Conservation (phyloP, 352 stramenopile species). For the Sclerospora graminicola region DNA sequence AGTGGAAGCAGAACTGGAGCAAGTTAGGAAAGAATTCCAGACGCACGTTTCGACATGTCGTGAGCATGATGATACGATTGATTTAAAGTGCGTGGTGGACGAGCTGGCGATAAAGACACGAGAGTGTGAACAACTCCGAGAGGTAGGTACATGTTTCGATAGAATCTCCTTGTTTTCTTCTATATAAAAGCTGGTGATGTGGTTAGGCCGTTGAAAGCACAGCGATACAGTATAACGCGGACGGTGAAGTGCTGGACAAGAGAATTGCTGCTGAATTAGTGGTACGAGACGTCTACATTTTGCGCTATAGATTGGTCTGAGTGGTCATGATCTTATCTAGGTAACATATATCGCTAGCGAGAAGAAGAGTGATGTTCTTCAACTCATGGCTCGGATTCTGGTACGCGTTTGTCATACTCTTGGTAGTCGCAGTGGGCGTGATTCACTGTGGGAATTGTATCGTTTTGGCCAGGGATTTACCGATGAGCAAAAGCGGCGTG, state of each 20-base stretch:
- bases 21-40: conserved; percentile 16
- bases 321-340: conserved; percentile 9
- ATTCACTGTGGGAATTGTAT: neutral
- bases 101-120: conserved; percentile 46
- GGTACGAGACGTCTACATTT: conserved; percentile 10
- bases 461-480: conserved; percentile 31
- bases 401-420: conserved; percentile 8
- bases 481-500: conserved; percentile 57
- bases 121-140: conserved; percentile 60
- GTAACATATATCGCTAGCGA: conserved; percentile 62
- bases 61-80: conserved; percentile 19
- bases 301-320: neutral
- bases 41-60: neutral
- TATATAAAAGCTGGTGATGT: neutral
- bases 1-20: conserved; percentile 38
- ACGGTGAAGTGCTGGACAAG: conserved; percentile 58
- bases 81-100: conserved; percentile 43
- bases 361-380: conserved; percentile 60
- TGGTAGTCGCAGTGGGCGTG: neutral
- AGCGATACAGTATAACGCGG: conserved; percentile 39
- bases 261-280: conserved; percentile 60
- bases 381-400: conserved; percentile 71
- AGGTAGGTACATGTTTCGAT: conserved; percentile 20
- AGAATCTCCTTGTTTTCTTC: no score
- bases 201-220: conserved; percentile 46